phyloP scores from a whole-genome alignment of 1,284 basidiomycete genomes.

The Ganoderma boninense region DNA sequence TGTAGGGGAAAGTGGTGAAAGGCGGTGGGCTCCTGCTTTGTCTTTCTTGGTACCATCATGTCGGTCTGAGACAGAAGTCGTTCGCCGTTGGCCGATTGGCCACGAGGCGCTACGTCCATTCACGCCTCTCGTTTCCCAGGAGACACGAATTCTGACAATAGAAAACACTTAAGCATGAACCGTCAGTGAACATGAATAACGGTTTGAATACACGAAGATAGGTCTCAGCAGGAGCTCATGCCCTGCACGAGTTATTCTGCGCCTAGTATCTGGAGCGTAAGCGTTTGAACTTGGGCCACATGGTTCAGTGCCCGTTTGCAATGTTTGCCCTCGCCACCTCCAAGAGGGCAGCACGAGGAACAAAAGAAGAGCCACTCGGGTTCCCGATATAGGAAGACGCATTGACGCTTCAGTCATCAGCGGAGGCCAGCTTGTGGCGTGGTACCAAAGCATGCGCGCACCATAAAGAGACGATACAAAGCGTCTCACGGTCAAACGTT shows the following conservation, averaged over 20 bases:
- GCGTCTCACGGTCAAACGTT: constrained; percentile 6
- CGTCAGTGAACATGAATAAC: neutral
- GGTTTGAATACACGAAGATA: neutral
- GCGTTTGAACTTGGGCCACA: neutral
- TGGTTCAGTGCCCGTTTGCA: neutral
- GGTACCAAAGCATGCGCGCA: neutral
- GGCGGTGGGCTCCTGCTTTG: neutral
- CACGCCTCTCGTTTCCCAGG: constrained; percentile 3
- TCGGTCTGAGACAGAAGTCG: neutral
- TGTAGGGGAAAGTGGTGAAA: neutral
- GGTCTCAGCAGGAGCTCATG: neutral
- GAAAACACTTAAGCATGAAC: neutral
- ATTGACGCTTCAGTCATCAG: neutral
- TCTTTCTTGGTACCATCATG: neutral
- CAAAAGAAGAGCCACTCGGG: neutral
- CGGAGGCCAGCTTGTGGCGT: neutral
- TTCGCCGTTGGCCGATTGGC: neutral
- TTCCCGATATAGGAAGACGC: neutral
- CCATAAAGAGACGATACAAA: constrained; percentile 25
- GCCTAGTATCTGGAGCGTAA: neutral
- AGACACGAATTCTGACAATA: neutral
- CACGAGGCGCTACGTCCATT: neutral
- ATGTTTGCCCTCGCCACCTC: neutral
- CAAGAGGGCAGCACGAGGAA: neutral
- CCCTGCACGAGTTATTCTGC: neutral